Evolutionary conservation across 2,329 filamentous ascomycete species (phyloP).

Genomic region (Venturia effusa): DNA sequence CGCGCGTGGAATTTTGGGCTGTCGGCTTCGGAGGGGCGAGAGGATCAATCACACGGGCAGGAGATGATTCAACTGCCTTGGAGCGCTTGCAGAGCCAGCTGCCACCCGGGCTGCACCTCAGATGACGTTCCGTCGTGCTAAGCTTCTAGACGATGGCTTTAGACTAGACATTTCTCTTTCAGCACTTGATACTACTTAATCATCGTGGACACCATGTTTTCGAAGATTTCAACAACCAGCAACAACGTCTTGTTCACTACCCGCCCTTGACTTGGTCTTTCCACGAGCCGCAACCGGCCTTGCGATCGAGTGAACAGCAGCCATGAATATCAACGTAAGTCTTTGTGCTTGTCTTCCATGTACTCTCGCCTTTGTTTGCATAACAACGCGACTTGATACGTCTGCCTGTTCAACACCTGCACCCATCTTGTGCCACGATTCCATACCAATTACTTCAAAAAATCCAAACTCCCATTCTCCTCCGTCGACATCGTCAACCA

Average conservation of each 20-base stretch:
- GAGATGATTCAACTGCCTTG: background rate
- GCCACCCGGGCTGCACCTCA: background rate
- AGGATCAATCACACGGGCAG: too few relatives aligned
- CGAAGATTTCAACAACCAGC: background rate
- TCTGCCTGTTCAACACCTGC: background rate
- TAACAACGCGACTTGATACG: background rate
- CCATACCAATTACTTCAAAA: background rate
- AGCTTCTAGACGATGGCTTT: background rate
- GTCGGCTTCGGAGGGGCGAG: background rate
- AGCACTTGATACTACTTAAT: background rate
- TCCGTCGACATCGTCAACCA: background rate
- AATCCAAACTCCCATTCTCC: background rate
- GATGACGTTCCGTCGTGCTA: background rate
- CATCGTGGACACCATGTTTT: background rate
- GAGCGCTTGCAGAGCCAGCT: background rate
- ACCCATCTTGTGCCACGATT: background rate
- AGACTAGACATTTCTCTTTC: background rate
- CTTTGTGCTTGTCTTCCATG: background rate
- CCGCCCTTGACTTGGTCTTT: background rate
- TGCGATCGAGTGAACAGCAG: background rate
- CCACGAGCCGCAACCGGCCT: background rate
- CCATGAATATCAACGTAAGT: slow-evolving; percentile 4
- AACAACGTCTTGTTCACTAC: background rate
- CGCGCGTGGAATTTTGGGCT: background rate
- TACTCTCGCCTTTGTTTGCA: background rate